phyloP scores from a whole-genome alignment of 1,284 basidiomycete genomes.

The Heterobasidion parviporum region DNA sequence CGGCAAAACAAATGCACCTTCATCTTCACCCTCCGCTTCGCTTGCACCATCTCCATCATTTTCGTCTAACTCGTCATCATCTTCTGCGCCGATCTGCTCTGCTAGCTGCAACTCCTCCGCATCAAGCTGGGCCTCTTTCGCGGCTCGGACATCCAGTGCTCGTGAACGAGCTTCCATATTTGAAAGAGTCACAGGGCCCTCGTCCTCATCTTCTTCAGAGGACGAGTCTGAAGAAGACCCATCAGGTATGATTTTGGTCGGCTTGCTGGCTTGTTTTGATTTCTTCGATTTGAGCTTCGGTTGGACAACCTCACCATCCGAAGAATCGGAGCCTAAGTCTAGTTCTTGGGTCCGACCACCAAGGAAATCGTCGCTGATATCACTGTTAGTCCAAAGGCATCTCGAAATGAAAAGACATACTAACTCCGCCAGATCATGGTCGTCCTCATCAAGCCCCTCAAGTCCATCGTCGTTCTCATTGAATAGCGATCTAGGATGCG shows the following conservation, averaged over 20 bases:
- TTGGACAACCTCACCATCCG: slow-evolving; percentile 49
- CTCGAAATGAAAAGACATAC: slow-evolving; percentile 12
- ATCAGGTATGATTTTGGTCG: slow-evolving; percentile 42
- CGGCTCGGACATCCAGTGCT: slow-evolving; percentile 59
- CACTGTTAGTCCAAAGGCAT: slow-evolving; percentile 7
- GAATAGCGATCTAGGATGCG: slow-evolving; percentile 33
- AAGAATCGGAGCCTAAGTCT: slow-evolving; percentile 61
- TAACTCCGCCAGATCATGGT: slow-evolving; percentile 35
- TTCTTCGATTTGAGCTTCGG: slow-evolving; percentile 31
- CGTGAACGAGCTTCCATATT: slow-evolving; percentile 75
- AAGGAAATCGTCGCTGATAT: slow-evolving; percentile 27
- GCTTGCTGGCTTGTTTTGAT: slow-evolving; percentile 44
- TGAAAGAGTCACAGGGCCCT: slow-evolving; percentile 56
- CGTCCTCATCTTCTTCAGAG: slow-evolving; percentile 43
- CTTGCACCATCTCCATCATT: slow-evolving; percentile 52
- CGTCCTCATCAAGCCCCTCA: slow-evolving; percentile 34
- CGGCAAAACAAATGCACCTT: slow-evolving; percentile 65
- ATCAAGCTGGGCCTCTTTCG: slow-evolving; percentile 63
- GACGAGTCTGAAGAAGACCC: slow-evolving; percentile 29
- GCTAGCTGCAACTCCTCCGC: slow-evolving; percentile 58
- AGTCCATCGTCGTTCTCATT: slow-evolving; percentile 41
- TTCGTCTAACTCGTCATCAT: slow-evolving; percentile 47
- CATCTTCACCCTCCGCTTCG: slow-evolving; percentile 50
- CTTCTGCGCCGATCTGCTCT: slow-evolving; percentile 32
- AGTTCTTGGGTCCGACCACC: slow-evolving; percentile 53